phyloP scores from a whole-genome alignment of 2,329 filamentous ascomycete species.

The Boeremia exigua region DNA sequence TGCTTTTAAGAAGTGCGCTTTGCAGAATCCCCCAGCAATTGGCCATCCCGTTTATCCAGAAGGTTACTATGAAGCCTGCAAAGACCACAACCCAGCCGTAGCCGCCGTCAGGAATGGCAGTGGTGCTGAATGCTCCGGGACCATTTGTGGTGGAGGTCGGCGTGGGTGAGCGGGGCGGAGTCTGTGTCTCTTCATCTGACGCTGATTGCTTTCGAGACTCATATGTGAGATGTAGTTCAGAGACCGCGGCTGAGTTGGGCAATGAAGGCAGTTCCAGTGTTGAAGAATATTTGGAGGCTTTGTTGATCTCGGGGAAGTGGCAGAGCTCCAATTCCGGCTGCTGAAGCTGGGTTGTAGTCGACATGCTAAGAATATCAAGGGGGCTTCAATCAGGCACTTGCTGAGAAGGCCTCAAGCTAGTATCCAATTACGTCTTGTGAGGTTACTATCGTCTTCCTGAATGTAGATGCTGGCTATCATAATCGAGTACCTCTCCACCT shows the following conservation, averaged over 20 bases:
- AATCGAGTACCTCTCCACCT: neutral
- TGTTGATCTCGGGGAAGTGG: slow-evolving; percentile 5
- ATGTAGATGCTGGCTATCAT: neutral
- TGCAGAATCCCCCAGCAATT: slow-evolving; percentile 69
- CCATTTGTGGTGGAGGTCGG: neutral
- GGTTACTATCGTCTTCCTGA: neutral
- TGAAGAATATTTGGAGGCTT: neutral
- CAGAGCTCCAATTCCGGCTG: slow-evolving; percentile 11
- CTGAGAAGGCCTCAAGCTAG: too few species aligned
- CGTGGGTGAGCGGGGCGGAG: slow-evolving; percentile 4
- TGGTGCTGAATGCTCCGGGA: slow-evolving; percentile 18
- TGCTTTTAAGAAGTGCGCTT: slow-evolving; percentile 58
- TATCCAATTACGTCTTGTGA: too few species aligned
- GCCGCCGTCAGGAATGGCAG: slow-evolving; percentile 58
- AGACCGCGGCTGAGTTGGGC: neutral
- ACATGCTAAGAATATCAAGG: neutral
- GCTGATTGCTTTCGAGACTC: neutral
- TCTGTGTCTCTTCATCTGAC: slow-evolving; percentile 11
- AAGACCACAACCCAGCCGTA: slow-evolving; percentile 64
- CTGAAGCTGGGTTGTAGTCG: slow-evolving; percentile 9
- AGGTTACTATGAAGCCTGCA: slow-evolving; percentile 58
- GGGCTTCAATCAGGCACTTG: too few species aligned
- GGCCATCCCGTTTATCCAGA: slow-evolving; percentile 59
- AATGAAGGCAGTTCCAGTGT: slow-evolving; percentile 1
- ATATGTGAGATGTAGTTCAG: slow-evolving; percentile 5